Conservation (phyloP, 2,329 filamentous ascomycete species). For the Arthrinium puccinioides region DNA sequence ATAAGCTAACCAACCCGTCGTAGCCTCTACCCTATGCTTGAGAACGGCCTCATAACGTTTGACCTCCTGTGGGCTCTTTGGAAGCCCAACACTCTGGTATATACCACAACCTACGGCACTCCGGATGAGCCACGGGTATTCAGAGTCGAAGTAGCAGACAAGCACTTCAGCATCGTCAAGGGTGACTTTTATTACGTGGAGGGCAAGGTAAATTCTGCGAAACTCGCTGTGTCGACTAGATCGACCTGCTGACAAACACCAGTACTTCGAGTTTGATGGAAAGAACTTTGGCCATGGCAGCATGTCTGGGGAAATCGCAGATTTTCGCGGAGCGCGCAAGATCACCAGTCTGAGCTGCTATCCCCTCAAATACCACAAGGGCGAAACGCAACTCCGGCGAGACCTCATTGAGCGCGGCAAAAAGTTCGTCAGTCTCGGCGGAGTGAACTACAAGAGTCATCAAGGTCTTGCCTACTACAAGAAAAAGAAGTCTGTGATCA, state of each 20-base stretch:
- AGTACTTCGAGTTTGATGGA: constrained; percentile 82
- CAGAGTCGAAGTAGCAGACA: constrained; percentile 70
- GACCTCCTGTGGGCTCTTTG: constrained; percentile 84
- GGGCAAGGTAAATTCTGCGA: constrained; percentile 37
- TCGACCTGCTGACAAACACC: constrained; percentile 5
- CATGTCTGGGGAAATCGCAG: constrained; percentile 59
- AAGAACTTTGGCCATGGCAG: constrained; percentile 74
- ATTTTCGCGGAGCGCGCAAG: constrained; percentile 75
- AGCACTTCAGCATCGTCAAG: constrained; percentile 60
- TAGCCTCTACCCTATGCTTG: constrained; percentile 71
- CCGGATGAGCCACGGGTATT: constrained; percentile 73
- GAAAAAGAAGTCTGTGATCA: constrained; percentile 66
- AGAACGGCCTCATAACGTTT: constrained; percentile 80
- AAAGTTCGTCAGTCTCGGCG: constrained; percentile 74
- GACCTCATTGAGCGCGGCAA: constrained; percentile 74
- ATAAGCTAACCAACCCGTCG: background rate
- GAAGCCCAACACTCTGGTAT: constrained; percentile 78
- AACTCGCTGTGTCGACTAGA: background rate
- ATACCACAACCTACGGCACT: constrained; percentile 69
- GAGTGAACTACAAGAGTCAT: constrained; percentile 76
- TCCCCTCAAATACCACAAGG: constrained; percentile 73
- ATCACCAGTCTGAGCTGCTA: constrained; percentile 74
- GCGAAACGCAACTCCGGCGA: constrained; percentile 55
- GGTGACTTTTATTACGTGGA: constrained; percentile 73
- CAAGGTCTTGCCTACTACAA: constrained; percentile 82